Conservation (phyloP, 805 yeast species). For the Lachancea lanzarotensis region DNA sequence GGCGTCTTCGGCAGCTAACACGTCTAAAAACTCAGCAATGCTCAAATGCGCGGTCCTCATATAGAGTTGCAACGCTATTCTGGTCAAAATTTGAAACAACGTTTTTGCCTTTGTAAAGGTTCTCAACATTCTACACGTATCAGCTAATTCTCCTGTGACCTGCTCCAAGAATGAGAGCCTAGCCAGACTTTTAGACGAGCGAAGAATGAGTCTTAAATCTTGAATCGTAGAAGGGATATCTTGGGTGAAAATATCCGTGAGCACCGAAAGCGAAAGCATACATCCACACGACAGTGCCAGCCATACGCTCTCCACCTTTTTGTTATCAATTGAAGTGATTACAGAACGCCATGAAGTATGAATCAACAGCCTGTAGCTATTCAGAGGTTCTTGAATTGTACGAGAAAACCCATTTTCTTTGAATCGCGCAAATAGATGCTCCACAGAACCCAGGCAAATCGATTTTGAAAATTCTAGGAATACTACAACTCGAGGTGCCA, state of each 20-base stretch:
- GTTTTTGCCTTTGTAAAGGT: constrained; percentile 1
- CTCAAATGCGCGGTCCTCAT: constrained; percentile 35
- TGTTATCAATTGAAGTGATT: background rate
- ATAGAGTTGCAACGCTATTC: constrained; percentile 8
- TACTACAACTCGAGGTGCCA: background rate
- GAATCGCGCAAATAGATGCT: constrained; percentile 9
- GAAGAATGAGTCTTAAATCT: constrained; percentile 5
- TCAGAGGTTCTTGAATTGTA: background rate
- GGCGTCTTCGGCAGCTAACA: constrained; percentile 66
- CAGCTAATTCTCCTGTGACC: background rate
- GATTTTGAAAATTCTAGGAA: constrained; percentile 2
- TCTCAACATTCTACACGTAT: background rate
- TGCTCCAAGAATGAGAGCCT: constrained; percentile 1
- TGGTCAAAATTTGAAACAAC: constrained; percentile 6
- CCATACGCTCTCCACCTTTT: constrained; percentile 2
- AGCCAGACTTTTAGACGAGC: constrained; percentile 3
- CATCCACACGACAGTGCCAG: background rate
- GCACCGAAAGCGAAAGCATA: constrained; percentile 4
- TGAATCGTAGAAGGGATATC: background rate
- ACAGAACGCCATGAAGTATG: constrained; percentile 7
- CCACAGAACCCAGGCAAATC: constrained; percentile 7
- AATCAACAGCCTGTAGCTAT: background rate
- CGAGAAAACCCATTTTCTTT: constrained; percentile 2
- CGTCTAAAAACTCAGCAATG: constrained; percentile 51
- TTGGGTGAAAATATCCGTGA: constrained; percentile 9